These are phyloP conservation scores for Acer yangbiense DNA, from an alignment of 345 rosid species.

Conservation along the genomic window DNA sequence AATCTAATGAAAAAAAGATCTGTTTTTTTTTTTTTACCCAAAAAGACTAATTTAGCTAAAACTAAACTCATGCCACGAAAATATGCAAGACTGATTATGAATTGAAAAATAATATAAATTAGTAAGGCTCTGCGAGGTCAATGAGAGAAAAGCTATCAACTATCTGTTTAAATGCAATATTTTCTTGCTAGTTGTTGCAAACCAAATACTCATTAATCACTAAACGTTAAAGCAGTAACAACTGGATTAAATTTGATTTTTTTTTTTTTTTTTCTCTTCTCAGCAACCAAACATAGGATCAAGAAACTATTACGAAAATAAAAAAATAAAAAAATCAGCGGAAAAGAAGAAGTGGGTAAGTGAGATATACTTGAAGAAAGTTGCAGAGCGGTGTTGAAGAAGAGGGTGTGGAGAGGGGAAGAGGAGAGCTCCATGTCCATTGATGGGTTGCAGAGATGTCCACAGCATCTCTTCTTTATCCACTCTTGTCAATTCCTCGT, in stretches of 20 bases:
- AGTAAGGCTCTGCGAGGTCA: neutral
- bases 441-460: slow-evolving; percentile 23
- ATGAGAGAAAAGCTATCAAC: neutral
- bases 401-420: slow-evolving; percentile 10
- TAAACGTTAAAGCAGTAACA: neutral
- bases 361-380: slow-evolving; percentile 26
- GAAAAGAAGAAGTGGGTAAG: slow-evolving; percentile 14
- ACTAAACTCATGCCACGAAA: neutral
- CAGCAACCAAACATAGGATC: neutral
- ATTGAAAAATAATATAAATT: neutral
- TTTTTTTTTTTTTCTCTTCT: neutral
- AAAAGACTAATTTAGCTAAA: neutral
- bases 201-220: neutral
- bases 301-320: neutral
- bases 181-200: neutral
- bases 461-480: slow-evolving; percentile 16
- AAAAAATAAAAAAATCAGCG: neutral
- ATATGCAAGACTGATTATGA: neutral
- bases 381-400: slow-evolving; percentile 22
- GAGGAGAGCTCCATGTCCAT: slow-evolving; percentile 13
- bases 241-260: neutral
- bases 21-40: no score
- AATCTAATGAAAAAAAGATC: no score
- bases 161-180: neutral
- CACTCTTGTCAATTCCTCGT: no score